Evolutionary conservation across 768 basidiomycete species (phyloP), one percentile per base, ranked within the genome.

Genomic region (Hortiboletus flavorubellus): DNA sequence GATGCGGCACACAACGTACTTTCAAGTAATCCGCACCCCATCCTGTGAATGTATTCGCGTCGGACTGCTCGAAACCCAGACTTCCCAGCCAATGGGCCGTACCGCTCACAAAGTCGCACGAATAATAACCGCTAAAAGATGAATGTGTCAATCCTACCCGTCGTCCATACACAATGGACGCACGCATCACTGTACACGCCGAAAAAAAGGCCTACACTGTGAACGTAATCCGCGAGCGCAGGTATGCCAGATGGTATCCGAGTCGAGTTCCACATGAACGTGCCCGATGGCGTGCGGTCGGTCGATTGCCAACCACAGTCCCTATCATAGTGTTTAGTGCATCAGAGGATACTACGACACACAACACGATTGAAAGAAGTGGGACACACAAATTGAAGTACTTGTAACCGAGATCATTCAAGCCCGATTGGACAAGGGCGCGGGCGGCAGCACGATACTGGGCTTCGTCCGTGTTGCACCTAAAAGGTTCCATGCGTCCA

Each of bases 1-100:
- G 21, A 21, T 3, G 14, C 38, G n/a, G 29, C 16, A 15, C 23
- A 7, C 21, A 30, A 42, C 46, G 18, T 11, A 60, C 59, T 46
- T 60, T 60, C 49, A 60, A 34, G 46, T 60, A 60, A 51, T 60
- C 53, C 8, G 14, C 37, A 41, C 49, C 49, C 59, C 56, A 60
- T 18, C 30, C 21, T 1, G 26, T 14, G 5, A 60, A 60, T 8
- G 53, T 51, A 21, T 44, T 5, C 4, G 57, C 59, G 14, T 60
- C 56, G 4, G 53, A 43, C 15, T 29, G n/a, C 16, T 60, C 59
- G 38, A 58, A 12, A 26, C 46, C 53, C 14, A 54, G 14, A 41
- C 59, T 60, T 16, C 59, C 59, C 34, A 60, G 29, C 46, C 41
- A 41, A 21, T 51, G 37, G 6, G 30, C 49, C 1, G 2, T 18